Evolutionary conservation across 2,329 filamentous ascomycete genomes (phyloP).

Genomic region (Lecanicillium sp.): DNA sequence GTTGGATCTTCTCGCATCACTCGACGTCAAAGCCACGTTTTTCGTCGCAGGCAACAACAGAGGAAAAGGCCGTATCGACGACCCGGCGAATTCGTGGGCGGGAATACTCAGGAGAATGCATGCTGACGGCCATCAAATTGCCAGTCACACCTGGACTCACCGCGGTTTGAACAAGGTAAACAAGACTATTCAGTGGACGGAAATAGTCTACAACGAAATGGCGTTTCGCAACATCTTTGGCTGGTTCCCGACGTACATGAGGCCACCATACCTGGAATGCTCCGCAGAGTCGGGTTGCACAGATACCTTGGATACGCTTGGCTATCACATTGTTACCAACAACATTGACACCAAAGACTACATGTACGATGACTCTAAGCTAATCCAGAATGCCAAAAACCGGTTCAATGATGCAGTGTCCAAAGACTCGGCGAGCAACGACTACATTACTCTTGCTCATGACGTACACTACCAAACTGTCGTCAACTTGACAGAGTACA

Average conservation of each 20-base stretch:
- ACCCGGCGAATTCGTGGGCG: constrained; percentile 22
- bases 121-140: constrained; percentile 35
- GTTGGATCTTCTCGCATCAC: constrained; percentile 26
- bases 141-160: constrained; percentile 40
- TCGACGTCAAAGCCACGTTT: constrained; percentile 28
- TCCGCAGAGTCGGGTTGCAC: constrained; percentile 29
- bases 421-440: constrained; percentile 14
- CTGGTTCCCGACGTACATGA: constrained; percentile 34
- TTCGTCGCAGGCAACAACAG: constrained; percentile 35
- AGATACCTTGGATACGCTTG: constrained; percentile 27
- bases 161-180: constrained; percentile 29
- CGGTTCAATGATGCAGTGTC: constrained; percentile 28
- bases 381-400: constrained; percentile 38
- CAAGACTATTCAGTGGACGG: constrained; percentile 22
- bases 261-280: constrained; percentile 37
- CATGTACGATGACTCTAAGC: constrained; percentile 38
- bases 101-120: constrained; percentile 32
- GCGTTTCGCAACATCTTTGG: constrained; percentile 33
- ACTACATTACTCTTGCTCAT: constrained; percentile 45
- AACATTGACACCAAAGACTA: constrained; percentile 56
- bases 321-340: constrained; percentile 48
- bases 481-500: constrained; percentile 30
- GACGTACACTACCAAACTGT: constrained; percentile 42
- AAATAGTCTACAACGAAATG: constrained; percentile 37
- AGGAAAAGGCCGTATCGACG: constrained; percentile 33